These are phyloP conservation scores for Penicillium steckii DNA, from an alignment of 495 filamentous ascomycete species.

Conservation along the genomic window DNA sequence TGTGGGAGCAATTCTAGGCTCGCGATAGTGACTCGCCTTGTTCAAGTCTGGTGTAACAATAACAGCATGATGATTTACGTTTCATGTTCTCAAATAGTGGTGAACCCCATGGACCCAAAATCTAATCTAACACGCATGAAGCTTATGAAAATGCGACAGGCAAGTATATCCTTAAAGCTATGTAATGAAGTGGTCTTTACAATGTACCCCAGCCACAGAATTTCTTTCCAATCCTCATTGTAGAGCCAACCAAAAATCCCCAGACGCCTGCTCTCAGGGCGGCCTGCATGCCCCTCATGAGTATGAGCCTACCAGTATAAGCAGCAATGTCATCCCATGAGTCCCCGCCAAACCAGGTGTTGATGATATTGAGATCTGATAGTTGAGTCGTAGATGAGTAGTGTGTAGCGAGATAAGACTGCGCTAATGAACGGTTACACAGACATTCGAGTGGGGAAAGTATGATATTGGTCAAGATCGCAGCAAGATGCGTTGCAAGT, in stretches of 20 bases:
- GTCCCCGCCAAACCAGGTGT: conserved; percentile 42
- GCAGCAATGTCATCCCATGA: conserved; percentile 35
- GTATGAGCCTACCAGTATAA: conserved; percentile 43
- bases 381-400: conserved; percentile 17
- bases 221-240: conserved; percentile 44
- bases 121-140: not conserved
- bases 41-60: conserved; percentile 3
- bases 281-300: conserved; percentile 48
- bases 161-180: not conserved
- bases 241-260: conserved; percentile 41
- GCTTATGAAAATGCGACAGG: not conserved
- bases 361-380: conserved; percentile 34
- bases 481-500: conserved; percentile 44
- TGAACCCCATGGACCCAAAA: not conserved
- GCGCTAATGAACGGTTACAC: conserved; percentile 45
- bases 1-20: too few relatives aligned
- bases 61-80: conserved; percentile 8
- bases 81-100: not conserved
- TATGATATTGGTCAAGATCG: conserved; percentile 39
- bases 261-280: conserved; percentile 44
- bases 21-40: not conserved
- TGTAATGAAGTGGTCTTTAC: conserved; percentile 13
- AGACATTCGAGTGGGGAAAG: conserved; percentile 50
- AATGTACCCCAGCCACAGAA: conserved; percentile 48
- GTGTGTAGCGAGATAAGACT: conserved; percentile 36